Base-by-base conservation (phyloP, 805 yeast genomes). In the Wickerhamomyces alni region DNA sequence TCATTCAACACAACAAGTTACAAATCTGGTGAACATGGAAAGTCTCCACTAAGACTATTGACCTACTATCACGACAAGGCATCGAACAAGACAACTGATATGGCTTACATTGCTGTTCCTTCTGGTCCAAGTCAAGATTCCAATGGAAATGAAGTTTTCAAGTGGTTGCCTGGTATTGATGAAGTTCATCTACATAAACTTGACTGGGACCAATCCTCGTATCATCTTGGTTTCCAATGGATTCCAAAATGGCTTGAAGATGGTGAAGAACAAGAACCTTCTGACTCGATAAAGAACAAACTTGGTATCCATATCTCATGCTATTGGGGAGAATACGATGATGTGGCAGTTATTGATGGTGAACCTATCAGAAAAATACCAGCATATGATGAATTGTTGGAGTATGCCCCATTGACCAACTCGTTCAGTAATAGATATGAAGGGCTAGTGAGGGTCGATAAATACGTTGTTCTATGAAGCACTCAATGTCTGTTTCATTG, bases 241-340 rank as follows among this genome's bases (percentile, higher is more conserved):
- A 65, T 82, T 26, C 94, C 94, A 5, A 70, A 70, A 38, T 63
- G 73, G 50, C 62, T 72, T 12, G 58, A 54, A n/a, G 62, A 57
- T 27, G 58, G 59, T 17, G 59, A 60, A 9, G 57, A 47, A 8
- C 58, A 55, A 22, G 57, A 45, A 22, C 59, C 60, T 10, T 39
- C 42, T 4, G 63, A 65, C 37, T 48, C 59, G 0, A 52, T 50
- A 29, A 40, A 45, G 6, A 57, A 65, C 50, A 56, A 63, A 41
- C 59, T 87, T 36, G 81, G 79, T 8, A 70, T 87, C 1, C 58
- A 65, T 8, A 70, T 87, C 8, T 67, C 74, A 18, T 88, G 96
- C 55, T 77, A 66, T 52, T 88, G 91, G 89, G 84, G 87, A 8
- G 94, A 87, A 47, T 75, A 77, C 55, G 78, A 77, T 27, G 58